Percentiles rank a stretch among this genome's conserved stretches.
These are phyloP conservation scores for Apiospora saccharicola DNA, from an alignment of 2,329 filamentous ascomycete genomes.

Conservation along the genomic window DNA sequence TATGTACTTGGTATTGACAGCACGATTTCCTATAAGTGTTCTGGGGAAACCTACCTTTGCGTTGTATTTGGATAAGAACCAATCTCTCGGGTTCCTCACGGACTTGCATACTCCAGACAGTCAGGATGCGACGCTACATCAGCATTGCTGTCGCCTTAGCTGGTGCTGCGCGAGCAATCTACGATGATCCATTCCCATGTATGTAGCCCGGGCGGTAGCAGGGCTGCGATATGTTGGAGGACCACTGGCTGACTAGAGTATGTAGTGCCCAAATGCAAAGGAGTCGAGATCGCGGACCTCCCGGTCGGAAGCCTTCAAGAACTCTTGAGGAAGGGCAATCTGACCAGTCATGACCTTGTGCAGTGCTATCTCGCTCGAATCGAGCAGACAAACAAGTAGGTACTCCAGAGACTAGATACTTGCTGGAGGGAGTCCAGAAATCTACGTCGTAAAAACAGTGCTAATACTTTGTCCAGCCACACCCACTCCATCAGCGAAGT, in stretches of 20 bases:
- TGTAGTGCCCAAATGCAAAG: neutral
- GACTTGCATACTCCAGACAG: neutral
- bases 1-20: neutral
- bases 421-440: too few species aligned
- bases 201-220: neutral
- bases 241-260: neutral
- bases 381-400: neutral
- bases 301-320: neutral
- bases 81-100: neutral
- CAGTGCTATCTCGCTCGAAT: neutral
- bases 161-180: neutral
- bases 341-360: neutral
- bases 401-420: too few species aligned
- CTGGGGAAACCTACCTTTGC: neutral
- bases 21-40: neutral
- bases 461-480: neutral
- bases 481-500: neutral
- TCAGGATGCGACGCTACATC: neutral
- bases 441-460: too few species aligned
- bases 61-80: neutral
- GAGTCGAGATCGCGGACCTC: neutral
- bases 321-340: neutral
- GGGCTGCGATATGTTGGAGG: neutral
- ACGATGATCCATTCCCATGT: neutral
- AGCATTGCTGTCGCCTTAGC: neutral